Evolutionary conservation across 768 basidiomycete genomes (phyloP).

Genomic region (Tubosaeta sp.): DNA sequence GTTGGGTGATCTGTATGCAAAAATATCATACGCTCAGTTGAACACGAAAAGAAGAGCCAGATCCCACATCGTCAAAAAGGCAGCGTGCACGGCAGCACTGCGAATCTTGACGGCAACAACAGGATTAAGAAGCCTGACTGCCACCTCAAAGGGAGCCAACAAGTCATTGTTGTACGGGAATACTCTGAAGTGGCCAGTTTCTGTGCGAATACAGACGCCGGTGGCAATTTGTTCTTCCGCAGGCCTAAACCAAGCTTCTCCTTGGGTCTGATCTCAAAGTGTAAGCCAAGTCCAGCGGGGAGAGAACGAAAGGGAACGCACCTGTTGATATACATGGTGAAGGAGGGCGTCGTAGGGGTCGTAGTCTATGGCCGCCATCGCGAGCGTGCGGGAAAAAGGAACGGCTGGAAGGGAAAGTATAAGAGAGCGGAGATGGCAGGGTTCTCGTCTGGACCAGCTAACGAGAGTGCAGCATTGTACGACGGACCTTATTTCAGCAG

Average conservation of each 20-base stretch:
- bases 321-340: constrained; percentile 75
- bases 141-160: constrained; percentile 75
- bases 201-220: constrained; percentile 72
- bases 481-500: not conserved
- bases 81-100: constrained; percentile 78
- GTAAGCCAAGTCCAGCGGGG: not conserved
- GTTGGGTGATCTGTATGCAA: constrained; percentile 42
- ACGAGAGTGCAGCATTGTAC: not conserved
- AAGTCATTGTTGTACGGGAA: constrained; percentile 80
- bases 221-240: constrained; percentile 72
- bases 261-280: constrained; percentile 56
- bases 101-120: constrained; percentile 79
- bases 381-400: not conserved
- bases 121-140: constrained; percentile 70
- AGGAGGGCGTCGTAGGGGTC: constrained; percentile 77
- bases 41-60: not conserved
- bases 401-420: constrained; percentile 3
- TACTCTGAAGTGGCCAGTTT: constrained; percentile 63
- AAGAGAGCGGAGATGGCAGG: constrained; percentile 7
- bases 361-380: constrained; percentile 55
- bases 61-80: constrained; percentile 62
- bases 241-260: constrained; percentile 83
- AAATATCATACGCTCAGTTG: not conserved
- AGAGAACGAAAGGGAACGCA: constrained; percentile 27
- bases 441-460: not conserved